Conservation (phyloP, 163 green algal species). For the Coccomyxa subellipsoidea region DNA sequence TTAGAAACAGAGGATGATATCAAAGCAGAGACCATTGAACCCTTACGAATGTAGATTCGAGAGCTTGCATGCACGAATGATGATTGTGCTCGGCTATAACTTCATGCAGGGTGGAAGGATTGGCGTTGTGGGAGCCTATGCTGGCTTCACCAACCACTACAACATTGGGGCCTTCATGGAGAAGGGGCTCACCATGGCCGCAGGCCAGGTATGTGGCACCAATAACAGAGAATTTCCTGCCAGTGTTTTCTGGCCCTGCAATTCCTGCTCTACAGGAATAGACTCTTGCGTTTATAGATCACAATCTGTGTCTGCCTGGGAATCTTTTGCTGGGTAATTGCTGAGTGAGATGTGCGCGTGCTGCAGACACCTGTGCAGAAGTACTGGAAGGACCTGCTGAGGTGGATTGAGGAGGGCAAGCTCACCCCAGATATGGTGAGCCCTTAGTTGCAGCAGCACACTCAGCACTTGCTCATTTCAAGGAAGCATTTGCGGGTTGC, state of each 20-base stretch:
- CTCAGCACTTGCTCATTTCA: too few relatives aligned
- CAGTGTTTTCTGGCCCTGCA: too few relatives aligned
- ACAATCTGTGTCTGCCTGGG: background rate
- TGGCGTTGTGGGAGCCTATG: slow-evolving; percentile 57
- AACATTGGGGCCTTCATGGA: slow-evolving; percentile 78
- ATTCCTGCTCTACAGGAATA: too few relatives aligned
- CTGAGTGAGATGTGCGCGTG: background rate
- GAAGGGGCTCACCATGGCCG: slow-evolving; percentile 64
- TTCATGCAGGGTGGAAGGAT: slow-evolving; percentile 44
- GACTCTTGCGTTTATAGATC: too few relatives aligned
- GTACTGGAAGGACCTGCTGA: slow-evolving; percentile 49
- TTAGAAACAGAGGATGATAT: too few relatives aligned
- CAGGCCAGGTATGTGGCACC: background rate
- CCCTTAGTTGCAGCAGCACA: too few relatives aligned
- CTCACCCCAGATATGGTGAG: slow-evolving; percentile 56
- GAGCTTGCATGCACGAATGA: background rate
- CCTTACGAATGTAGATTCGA: too few relatives aligned
- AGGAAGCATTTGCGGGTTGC: too few relatives aligned
- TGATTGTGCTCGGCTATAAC: background rate
- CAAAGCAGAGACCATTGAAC: background rate
- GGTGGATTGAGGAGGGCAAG: slow-evolving; percentile 36
- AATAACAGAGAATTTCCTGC: too few relatives aligned
- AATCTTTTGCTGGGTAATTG: background rate
- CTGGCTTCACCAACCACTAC: slow-evolving; percentile 61
- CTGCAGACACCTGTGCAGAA: slow-evolving; percentile 72